Evolutionary conservation across 768 basidiomycete genomes (phyloP).

Genomic region (Suillus subaureus): DNA sequence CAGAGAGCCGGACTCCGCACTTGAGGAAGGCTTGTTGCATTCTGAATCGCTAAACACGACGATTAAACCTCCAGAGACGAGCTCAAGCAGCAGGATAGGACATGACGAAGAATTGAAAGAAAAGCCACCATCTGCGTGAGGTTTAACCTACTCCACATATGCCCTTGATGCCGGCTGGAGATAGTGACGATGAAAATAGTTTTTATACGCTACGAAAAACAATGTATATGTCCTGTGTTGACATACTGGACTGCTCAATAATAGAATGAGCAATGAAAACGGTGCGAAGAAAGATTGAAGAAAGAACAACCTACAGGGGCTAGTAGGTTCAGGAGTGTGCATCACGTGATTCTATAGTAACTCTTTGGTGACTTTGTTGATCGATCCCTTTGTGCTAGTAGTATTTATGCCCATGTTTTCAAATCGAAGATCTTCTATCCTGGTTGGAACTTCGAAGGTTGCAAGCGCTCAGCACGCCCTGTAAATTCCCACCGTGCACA

Average conservation of each 20-base stretch:
- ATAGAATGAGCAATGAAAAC: neutral
- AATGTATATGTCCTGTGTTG: neutral
- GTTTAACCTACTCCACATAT: neutral
- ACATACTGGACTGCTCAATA: neutral
- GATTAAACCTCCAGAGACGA: constrained; percentile 2
- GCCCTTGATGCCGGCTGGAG: neutral
- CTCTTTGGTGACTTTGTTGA: neutral
- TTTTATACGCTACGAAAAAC: neutral
- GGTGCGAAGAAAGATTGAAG: neutral
- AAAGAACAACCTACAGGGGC: neutral
- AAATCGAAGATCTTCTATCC: neutral
- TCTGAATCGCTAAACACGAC: neutral
- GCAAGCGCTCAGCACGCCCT: neutral
- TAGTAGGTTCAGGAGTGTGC: neutral
- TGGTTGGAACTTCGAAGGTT: neutral
- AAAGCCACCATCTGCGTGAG: constrained; percentile 2
- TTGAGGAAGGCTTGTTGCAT: constrained; percentile 12
- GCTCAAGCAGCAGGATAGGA: neutral
- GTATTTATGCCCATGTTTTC: neutral
- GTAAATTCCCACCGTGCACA: constrained; percentile 2
- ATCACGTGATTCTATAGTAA: neutral
- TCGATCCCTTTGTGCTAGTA: constrained; percentile 1
- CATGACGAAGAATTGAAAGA: neutral
- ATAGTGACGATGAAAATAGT: neutral
- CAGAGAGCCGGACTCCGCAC: neutral